Percentiles rank a stretch among this genome's conserved stretches.
Conservation (phyloP, 208 protist genomes). For the Leishmania gerbilli region DNA sequence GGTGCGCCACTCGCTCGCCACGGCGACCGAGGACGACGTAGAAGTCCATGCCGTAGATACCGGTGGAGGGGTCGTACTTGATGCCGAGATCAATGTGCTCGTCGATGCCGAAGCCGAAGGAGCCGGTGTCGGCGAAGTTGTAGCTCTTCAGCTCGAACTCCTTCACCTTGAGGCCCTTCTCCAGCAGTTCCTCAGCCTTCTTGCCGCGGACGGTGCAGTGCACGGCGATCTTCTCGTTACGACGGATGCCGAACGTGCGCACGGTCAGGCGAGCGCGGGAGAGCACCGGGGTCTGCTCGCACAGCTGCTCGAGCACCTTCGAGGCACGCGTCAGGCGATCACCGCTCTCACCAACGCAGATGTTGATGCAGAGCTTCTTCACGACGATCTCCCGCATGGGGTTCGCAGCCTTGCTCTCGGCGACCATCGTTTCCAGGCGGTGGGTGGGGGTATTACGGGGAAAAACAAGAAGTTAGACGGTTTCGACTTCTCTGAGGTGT, state of each 20-base stretch:
- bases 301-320: conserved; percentile 99
- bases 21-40: conserved; percentile 99
- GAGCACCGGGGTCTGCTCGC: conserved; percentile 98
- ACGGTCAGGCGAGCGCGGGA: conserved; percentile 98
- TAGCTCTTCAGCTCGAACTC: conserved; percentile 98
- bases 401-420: conserved; percentile 93
- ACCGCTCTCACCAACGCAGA: conserved; percentile 99
- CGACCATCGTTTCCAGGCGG: conserved; percentile 55
- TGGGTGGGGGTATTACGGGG: neutral
- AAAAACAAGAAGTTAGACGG: neutral
- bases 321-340: conserved; percentile 98
- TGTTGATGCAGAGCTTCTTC: conserved; percentile 99
- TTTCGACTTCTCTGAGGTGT: neutral
- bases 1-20: conserved; percentile 95
- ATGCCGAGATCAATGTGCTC: conserved; percentile 99
- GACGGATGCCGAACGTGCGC: conserved; percentile 98
- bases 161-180: conserved; percentile 99
- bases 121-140: conserved; percentile 97
- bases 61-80: conserved; percentile 99
- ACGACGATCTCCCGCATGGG: conserved; percentile 98
- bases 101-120: conserved; percentile 99
- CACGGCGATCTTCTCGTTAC: conserved; percentile 99
- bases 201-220: conserved; percentile 99
- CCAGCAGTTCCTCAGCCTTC: conserved; percentile 99
- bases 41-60: conserved; percentile 99